Evolutionary conservation across 2,329 filamentous ascomycete species (phyloP), one percentile per base, ranked within the genome.

Genomic region (Fusarium brachygibbosum): DNA sequence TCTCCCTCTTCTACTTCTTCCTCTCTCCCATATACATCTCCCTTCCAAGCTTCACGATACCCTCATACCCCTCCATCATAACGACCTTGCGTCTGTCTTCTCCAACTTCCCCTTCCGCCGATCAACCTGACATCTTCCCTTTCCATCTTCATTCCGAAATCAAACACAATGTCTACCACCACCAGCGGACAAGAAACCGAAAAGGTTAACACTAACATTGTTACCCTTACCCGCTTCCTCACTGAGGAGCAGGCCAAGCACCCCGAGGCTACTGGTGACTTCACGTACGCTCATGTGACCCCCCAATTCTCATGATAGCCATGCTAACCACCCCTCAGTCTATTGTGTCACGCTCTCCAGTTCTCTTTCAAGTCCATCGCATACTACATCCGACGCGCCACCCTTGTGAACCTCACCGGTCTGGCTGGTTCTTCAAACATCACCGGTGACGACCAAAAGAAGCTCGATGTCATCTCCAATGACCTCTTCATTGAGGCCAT

Each of bases 281-380:
- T 99, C 83, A 99, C 96, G 93, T 97, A 87, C 66, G 71, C 41
- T 51, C 25, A 34, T 41, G 37, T 48, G 53, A 40, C 42, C 37
- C 38, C 31, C n/a, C 21, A 37, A 28, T 35, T 35, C 41, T 63
- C 38, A 66, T 66, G 56, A 61, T 41, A 37, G 6, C 34, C 48
- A 29, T 49, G 23, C 64, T 75, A 50, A 74, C 63, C 29, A 9
- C 28, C 45, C 37, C 41, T 28, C 54, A 98, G 94, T 76, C 88
- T 99, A 54, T 89, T 99, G 63, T 98, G 94, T 87, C 96, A 99
- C 80, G 94, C 96, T 64, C 92, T 99, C 63, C 96, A 98, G 82
- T 99, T 98, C 86, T 95, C 96, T 71, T 99, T 99, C 91, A 99
- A 99, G 86, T 97, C 93, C 72, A 99, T 99, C 81, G 93, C 96